A percentile compares a stretch with the other conserved stretches of the same genome.
These are phyloP conservation scores for Akanthomyces dipterigenus DNA, from an alignment of 2,329 filamentous ascomycete species.

Conservation along the genomic window DNA sequence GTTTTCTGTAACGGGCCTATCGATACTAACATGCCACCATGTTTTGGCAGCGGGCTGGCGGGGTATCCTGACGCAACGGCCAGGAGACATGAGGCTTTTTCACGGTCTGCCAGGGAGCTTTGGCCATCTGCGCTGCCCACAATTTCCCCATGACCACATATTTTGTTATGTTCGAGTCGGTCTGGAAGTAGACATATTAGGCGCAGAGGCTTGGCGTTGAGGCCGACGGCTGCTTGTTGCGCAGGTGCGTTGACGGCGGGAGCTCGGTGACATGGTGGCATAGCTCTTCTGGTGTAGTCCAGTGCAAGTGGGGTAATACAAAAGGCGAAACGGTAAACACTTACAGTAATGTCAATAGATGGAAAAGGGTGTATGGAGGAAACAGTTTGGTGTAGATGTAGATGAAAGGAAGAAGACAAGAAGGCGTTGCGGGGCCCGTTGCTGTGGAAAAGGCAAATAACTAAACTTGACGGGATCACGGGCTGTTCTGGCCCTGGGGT, in stretches of 20 bases:
- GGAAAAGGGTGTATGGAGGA: not conserved
- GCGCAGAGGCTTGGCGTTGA: not conserved
- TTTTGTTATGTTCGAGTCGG: not conserved
- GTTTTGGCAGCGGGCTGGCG: not conserved
- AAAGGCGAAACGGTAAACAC: not conserved
- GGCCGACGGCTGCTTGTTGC: not conserved
- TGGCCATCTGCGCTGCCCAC: not conserved
- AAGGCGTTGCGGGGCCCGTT: not conserved
- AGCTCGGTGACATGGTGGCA: not conserved
- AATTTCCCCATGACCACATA: not conserved
- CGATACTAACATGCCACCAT: constrained; percentile 8
- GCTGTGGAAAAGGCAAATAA: not conserved
- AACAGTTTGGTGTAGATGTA: not conserved
- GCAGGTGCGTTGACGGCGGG: not conserved
- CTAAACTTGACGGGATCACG: constrained; percentile 4
- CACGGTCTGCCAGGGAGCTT: not conserved
- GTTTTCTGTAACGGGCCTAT: constrained; percentile 9
- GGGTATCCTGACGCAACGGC: not conserved
- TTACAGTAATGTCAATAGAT: not conserved
- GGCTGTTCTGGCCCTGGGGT: not conserved
- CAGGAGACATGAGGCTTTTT: constrained; percentile 5
- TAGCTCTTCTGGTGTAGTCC: not conserved
- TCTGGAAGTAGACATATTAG: not conserved
- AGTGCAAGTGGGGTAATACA: not conserved
- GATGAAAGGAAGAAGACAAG: not conserved